Evolutionary conservation across 352 stramenopile species (phyloP).

Genomic region (Phytophthora tubulina): DNA sequence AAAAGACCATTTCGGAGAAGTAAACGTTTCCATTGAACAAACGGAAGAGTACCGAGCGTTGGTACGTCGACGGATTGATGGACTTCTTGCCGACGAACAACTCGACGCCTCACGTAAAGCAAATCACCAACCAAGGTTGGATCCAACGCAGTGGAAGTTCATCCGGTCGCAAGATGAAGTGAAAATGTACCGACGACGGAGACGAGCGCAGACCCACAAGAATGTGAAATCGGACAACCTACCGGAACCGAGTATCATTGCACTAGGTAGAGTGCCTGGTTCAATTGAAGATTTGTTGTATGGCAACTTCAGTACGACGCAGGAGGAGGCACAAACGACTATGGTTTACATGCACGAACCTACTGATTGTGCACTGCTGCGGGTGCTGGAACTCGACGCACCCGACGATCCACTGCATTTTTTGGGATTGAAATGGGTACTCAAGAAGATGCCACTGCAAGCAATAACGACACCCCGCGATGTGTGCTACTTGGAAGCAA

Average conservation of each 20-base stretch:
- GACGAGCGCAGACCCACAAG: slow-evolving; percentile 9
- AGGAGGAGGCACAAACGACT: slow-evolving; percentile 54
- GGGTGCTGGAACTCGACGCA: slow-evolving; percentile 50
- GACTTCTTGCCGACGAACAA: slow-evolving; percentile 42
- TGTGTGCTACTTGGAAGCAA: slow-evolving; percentile 51
- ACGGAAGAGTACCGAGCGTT: slow-evolving; percentile 45
- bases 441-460: slow-evolving; percentile 48
- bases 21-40: slow-evolving; percentile 46
- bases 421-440: slow-evolving; percentile 61
- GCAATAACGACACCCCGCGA: slow-evolving; percentile 35
- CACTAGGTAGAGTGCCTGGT: slow-evolving; percentile 51
- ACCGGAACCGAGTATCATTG: slow-evolving; percentile 49
- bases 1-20: slow-evolving; percentile 45
- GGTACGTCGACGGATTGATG: slow-evolving; percentile 41
- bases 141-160: slow-evolving; percentile 49
- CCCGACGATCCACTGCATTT: slow-evolving; percentile 57
- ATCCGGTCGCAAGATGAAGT: slow-evolving; percentile 46
- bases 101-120: slow-evolving; percentile 16
- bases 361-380: slow-evolving; percentile 53
- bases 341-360: slow-evolving; percentile 45
- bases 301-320: slow-evolving; percentile 50
- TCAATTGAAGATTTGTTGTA: slow-evolving; percentile 66
- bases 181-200: slow-evolving; percentile 44
- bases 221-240: slow-evolving; percentile 1
- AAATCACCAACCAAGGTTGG: slow-evolving; percentile 26